Conservation (phyloP, 2,329 filamentous ascomycete genomes). For the Gaeumannomyces sp. region DNA sequence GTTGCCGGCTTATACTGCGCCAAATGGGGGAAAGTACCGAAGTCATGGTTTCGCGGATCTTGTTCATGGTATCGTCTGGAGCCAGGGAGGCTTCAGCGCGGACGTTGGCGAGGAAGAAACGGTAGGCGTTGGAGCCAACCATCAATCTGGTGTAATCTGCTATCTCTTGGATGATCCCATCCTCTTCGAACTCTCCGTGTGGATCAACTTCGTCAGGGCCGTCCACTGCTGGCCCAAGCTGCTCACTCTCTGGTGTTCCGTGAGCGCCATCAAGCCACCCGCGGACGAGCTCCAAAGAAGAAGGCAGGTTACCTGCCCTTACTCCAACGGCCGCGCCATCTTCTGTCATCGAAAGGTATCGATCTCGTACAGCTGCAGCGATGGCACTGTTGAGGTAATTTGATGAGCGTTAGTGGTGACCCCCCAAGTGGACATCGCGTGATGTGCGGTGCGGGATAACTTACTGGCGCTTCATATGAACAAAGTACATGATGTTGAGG, state of each 20-base stretch:
- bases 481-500: conserved; percentile 3
- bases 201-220: neutral
- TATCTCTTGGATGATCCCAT: neutral
- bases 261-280: neutral
- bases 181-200: neutral
- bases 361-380: neutral
- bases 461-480: neutral
- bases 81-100: neutral
- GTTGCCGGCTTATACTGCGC: neutral
- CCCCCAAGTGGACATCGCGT: neutral
- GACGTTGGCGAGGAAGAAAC: neutral
- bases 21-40: neutral
- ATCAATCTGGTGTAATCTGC: neutral
- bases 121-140: neutral
- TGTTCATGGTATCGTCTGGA: neutral
- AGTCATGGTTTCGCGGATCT: neutral
- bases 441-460: neutral
- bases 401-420: neutral
- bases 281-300: neutral
- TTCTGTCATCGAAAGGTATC: neutral
- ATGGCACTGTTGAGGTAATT: neutral
- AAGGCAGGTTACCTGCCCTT: neutral
- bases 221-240: neutral
- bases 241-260: neutral
- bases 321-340: too few relatives aligned